Percentiles rank a stretch among this genome's conserved stretches.
phyloP scores from a whole-genome alignment of 257 asterid genomes.

The Cruciata laevipes region DNA sequence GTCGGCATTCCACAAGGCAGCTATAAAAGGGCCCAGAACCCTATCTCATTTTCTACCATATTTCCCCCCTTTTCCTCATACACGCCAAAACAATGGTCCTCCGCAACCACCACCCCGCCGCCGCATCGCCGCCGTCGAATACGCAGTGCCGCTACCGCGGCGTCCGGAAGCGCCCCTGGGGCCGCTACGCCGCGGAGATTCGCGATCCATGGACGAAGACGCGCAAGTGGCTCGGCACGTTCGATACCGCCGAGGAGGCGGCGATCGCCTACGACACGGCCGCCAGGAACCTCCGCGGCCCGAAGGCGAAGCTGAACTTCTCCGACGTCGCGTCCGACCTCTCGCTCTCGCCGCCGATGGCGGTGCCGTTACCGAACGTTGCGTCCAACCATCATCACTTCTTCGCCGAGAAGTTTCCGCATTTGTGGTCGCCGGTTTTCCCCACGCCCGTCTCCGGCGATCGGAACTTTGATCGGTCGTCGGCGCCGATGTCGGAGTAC shows the following conservation, averaged over 20 bases:
- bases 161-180: constrained; percentile 69
- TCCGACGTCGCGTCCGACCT: constrained; percentile 12
- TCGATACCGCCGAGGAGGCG: constrained; percentile 68
- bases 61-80: neutral
- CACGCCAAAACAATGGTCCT: constrained; percentile 14
- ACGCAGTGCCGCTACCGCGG: constrained; percentile 48
- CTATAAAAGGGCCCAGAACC: constrained; percentile 27
- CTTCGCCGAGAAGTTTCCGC: constrained; percentile 8
- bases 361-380: neutral
- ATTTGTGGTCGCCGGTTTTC: constrained; percentile 27
- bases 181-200: constrained; percentile 63
- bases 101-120: constrained; percentile 14
- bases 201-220: constrained; percentile 71
- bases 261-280: constrained; percentile 63
- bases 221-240: constrained; percentile 66
- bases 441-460: neutral
- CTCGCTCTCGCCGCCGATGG: constrained; percentile 8
- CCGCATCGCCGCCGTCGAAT: constrained; percentile 9
- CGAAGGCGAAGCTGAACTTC: constrained; percentile 59
- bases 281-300: constrained; percentile 51
- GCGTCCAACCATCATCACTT: too few relatives aligned
- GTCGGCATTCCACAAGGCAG: constrained; percentile 29
- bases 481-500: constrained; percentile 25
- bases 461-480: constrained; percentile 5
- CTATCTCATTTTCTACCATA: neutral